Conservation (phyloP, 164 flowering plant species). For the Dillenia turbinata region DNA sequence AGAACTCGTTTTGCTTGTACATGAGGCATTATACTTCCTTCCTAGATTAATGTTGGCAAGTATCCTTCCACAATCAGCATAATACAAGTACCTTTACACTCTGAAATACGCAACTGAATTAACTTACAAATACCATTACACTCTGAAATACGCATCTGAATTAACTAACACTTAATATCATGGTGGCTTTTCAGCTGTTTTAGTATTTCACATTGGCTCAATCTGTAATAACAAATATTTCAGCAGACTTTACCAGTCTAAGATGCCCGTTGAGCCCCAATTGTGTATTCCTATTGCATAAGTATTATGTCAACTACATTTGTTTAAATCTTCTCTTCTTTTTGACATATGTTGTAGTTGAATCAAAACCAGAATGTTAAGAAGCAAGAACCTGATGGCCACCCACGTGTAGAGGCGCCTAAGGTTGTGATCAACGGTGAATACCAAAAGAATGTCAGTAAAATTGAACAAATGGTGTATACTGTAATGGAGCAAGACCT, state of each 20-base stretch:
- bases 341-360: constrained; percentile 3
- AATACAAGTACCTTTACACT: too few species aligned
- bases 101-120: too few species aligned
- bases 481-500: constrained; percentile 9
- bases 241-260: too few species aligned
- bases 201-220: not conserved
- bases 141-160: too few species aligned
- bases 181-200: not conserved
- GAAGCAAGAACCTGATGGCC: constrained; percentile 19
- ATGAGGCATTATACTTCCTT: too few species aligned
- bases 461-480: constrained; percentile 1
- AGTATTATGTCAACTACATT: not conserved
- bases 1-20: too few species aligned
- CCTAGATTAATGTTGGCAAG: too few species aligned
- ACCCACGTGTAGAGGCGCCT: constrained; percentile 9
- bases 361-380: constrained; percentile 16
- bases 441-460: constrained; percentile 6
- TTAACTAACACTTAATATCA: too few species aligned
- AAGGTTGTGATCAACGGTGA: constrained; percentile 1
- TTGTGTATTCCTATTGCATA: not conserved
- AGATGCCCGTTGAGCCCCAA: not conserved
- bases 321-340: not conserved
- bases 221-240: not conserved
- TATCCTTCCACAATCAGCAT: too few species aligned
- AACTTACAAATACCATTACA: too few species aligned